Evolutionary conservation across 1,139 yeast species (phyloP), one percentile per base, ranked within the genome.

Genomic region (Pichia sp.): DNA sequence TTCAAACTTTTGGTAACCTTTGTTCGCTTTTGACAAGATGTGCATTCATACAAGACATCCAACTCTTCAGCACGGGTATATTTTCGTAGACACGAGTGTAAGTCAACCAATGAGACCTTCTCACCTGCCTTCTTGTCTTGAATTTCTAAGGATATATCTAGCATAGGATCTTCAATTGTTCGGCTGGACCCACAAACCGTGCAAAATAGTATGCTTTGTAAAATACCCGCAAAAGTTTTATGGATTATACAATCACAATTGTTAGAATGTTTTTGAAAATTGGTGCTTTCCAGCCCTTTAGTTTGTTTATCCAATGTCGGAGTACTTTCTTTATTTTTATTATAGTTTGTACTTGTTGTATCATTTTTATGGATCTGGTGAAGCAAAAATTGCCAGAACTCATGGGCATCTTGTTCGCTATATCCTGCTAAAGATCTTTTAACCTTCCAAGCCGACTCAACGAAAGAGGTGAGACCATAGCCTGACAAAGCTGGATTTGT

Each of bases 381-480:
- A 35, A 89, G 68, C 24, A 89, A 58, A 59, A 89, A 88, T 58
- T 91, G 96, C 81, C 95, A 80, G 61, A 89, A 91, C 60, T 91
- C 98, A 62, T 91, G 98, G 0, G 98, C 97, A 60, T 91, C 98
- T 62, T 91, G 98, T 62, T 91, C 96, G 37, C 91, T 84, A 50
- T 88, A 88, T 1, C 98, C 98, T 0, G 96, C 95, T 44, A 91
- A 72, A 21, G 88, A 75, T 51, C 81, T 74, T 54, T 85, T 84
- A 43, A 82, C 79, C 53, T 76, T 78, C 95, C 95, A 86, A 1
- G 95, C 82, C 11, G 95, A 83, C 32, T 75, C 72, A 41, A 89
- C 66, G 36, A 89, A 63, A 39, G 79, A 72, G 1, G 86, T 77
- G 49, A 85, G 79, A 0, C 95, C 95, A 59, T 67, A 83, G 0